Conservation (phyloP, 2,329 filamentous ascomycete species). For the Tolypocladium ophioglossoides region DNA sequence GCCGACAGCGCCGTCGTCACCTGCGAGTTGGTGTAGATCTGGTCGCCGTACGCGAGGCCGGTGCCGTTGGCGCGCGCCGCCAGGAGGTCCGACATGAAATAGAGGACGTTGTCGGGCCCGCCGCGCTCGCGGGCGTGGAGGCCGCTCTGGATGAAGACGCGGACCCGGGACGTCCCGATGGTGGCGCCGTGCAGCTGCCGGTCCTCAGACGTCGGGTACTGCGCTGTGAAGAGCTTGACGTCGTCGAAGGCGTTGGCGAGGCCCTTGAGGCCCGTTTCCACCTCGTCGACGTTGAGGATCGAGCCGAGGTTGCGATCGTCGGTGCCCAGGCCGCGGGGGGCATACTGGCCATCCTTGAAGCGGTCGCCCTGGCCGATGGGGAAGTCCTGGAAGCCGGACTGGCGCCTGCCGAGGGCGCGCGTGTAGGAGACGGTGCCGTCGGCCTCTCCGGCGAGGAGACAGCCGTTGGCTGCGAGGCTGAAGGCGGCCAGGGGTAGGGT, state of each 20-base stretch:
- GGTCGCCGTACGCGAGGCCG: conserved; percentile 40
- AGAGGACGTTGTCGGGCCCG: conserved; percentile 43
- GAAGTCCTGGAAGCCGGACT: conserved; percentile 6
- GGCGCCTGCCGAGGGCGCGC: not conserved
- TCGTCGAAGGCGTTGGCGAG: conserved; percentile 27
- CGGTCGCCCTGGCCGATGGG: conserved; percentile 32
- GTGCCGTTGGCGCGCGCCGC: conserved; percentile 36
- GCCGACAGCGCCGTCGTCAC: conserved; percentile 39
- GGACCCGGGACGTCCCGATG: conserved; percentile 37
- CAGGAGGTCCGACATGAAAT: conserved; percentile 47
- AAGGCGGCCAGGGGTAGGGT: conserved; percentile 9
- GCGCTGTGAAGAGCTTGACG: conserved; percentile 28
- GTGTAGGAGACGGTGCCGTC: conserved; percentile 4
- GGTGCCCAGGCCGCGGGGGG: conserved; percentile 20
- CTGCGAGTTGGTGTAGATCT: conserved; percentile 39
- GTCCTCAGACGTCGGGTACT: conserved; percentile 32
- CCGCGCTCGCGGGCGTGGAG: conserved; percentile 50
- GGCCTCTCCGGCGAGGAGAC: conserved; percentile 28
- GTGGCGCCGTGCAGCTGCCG: conserved; percentile 27
- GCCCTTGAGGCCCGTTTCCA: conserved; percentile 31
- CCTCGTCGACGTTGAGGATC: conserved; percentile 34
- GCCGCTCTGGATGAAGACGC: conserved; percentile 40
- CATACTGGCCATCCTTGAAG: conserved; percentile 26
- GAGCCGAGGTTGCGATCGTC: conserved; percentile 26
- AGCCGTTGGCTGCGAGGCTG: conserved; percentile 12